Evolutionary conservation across 495 filamentous ascomycete genomes (phyloP), one percentile per base, ranked within the genome.

Genomic region (Stereocaulon alpinum): DNA sequence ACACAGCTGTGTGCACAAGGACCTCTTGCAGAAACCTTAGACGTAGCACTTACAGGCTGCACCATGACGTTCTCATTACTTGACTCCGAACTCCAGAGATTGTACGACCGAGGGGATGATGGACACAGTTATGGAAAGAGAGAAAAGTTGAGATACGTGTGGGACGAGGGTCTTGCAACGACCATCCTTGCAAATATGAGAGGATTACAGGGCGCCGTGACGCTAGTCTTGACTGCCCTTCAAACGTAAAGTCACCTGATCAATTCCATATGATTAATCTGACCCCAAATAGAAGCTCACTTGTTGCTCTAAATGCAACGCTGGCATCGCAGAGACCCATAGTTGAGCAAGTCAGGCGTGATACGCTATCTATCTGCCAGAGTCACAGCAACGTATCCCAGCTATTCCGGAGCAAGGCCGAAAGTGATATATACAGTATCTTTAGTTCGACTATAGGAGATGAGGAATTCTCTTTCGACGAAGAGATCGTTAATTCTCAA

Each of bases 391-490:
- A 34, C n/a, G n/a, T 17, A 27, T 51, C 48, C 18, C 48, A 34
- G 27, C 10, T n/a, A 51, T 9, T 4, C 32, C 32, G 9, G 32
- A 6, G 29, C 27, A 2, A 34, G 4, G 48, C 14, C 9, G 32
- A 24, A n/a, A 32, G 6, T 34, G 47, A 49, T 30, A 27, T 12
- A 15, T 32, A 51, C 11, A 51, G 29, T 18, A 34, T 30, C 3
- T 51, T 32, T 30, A 30, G 6, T 18, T 51, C 48, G 10, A 34
- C 24, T 10, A n/a, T 51, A 18, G 48, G 48, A 9, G 48, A 51
- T n/a, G 48, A 51, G 7, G 48, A 51, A 30, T 51, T 51, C n/a
- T 4, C 48, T n/a, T 51, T 51, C 29, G 48, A 51, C 32, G 27
- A 51, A n/a, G 48, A 51, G 14, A 29, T 51, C 29, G n/a, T 51